phyloP scores from a whole-genome alignment of 495 filamentous ascomycete genomes.

The Aspergillus homomorphus region DNA sequence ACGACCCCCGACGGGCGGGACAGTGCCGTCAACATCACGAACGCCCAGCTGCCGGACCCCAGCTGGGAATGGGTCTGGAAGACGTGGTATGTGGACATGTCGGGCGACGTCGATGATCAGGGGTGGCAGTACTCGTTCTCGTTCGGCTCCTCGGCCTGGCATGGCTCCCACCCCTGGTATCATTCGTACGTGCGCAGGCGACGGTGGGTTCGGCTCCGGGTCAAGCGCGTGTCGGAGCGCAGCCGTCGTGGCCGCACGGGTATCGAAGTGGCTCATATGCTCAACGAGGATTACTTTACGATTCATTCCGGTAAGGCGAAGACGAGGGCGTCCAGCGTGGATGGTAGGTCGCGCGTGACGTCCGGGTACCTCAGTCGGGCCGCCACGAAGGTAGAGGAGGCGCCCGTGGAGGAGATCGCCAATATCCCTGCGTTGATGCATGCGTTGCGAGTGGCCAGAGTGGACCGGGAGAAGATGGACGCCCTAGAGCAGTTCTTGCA shows the following conservation, averaged over 20 bases:
- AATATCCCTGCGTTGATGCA: conserved; percentile 64
- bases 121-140: conserved; percentile 95
- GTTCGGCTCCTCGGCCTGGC: conserved; percentile 83
- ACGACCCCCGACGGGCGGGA: conserved; percentile 68
- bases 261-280: conserved; percentile 53
- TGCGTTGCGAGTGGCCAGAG: conserved; percentile 60
- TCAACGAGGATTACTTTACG: conserved; percentile 85
- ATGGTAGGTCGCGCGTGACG: conserved; percentile 27
- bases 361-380: conserved; percentile 33
- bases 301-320: conserved; percentile 54
- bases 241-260: conserved; percentile 26
- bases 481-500: conserved; percentile 74
- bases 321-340: conserved; percentile 40
- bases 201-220: conserved; percentile 83
- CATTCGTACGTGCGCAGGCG: conserved; percentile 87
- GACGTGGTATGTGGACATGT: conserved; percentile 90
- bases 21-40: conserved; percentile 81
- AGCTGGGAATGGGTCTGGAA: conserved; percentile 97
- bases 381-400: conserved; percentile 32
- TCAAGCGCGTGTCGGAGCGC: conserved; percentile 46
- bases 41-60: conserved; percentile 90
- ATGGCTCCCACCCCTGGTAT: conserved; percentile 86
- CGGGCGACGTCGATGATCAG: conserved; percentile 81
- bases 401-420: conserved; percentile 53
- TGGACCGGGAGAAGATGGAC: conserved; percentile 89